Conservation (phyloP, 1,139 yeast genomes). For the Candida pseudoviswanathii region DNA sequence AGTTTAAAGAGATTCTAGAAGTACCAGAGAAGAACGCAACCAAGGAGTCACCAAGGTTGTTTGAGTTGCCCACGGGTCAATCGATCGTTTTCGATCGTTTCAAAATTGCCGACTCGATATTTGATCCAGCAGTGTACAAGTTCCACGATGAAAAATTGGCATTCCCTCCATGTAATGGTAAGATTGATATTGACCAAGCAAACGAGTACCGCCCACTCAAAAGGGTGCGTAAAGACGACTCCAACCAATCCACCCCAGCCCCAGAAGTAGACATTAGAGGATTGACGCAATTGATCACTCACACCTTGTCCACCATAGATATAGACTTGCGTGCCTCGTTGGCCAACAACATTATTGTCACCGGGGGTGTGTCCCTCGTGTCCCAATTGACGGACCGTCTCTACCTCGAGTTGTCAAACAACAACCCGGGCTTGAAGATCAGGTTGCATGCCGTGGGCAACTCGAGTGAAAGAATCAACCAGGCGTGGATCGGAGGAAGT, state of each 20-base stretch:
- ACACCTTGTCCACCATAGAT: slow-evolving; percentile 71
- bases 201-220: slow-evolving; percentile 74
- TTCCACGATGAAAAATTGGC: slow-evolving; percentile 29
- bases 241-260: slow-evolving; percentile 41
- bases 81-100: slow-evolving; percentile 57
- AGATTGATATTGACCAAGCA: slow-evolving; percentile 37
- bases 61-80: slow-evolving; percentile 80
- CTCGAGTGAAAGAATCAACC: slow-evolving; percentile 76
- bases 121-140: slow-evolving; percentile 57
- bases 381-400: slow-evolving; percentile 87
- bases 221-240: slow-evolving; percentile 52
- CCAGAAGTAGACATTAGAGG: slow-evolving; percentile 47
- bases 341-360: slow-evolving; percentile 88
- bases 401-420: slow-evolving; percentile 67
- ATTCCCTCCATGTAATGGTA: slow-evolving; percentile 42
- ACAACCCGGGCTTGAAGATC: slow-evolving; percentile 89
- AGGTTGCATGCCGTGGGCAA: slow-evolving; percentile 89
- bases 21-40: slow-evolving; percentile 44
- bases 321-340: slow-evolving; percentile 88
- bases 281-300: slow-evolving; percentile 67
- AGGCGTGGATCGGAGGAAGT: slow-evolving; percentile 96
- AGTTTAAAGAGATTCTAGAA: slow-evolving; percentile 68
- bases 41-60: slow-evolving; percentile 41
- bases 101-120: slow-evolving; percentile 71
- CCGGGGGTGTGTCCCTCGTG: slow-evolving; percentile 87